Evolutionary conservation across 2,329 filamentous ascomycete genomes (phyloP), one percentile per base, ranked within the genome.

Genomic region (Colletotrichum sp.): DNA sequence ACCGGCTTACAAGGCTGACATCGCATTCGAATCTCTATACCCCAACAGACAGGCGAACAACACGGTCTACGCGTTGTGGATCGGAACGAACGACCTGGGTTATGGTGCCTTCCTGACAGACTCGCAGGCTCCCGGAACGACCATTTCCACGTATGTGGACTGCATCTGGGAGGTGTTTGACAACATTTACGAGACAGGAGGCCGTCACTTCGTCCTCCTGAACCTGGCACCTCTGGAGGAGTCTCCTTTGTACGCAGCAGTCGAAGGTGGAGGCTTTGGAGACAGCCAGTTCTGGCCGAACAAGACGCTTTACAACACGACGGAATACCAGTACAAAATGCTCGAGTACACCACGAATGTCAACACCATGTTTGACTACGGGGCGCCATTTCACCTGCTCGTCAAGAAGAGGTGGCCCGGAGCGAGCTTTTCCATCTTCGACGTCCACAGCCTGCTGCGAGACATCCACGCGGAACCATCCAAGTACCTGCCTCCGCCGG

Each of bases 61-160:
- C 77, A 95, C 94, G 1, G 92, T 95, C 4, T 96, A 95, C 80
- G 89, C 92, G 2, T 89, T 96, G 67, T 96, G 93, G 93, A 95
- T 96, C 79, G 95, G 95, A 5, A 96, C 94, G 28, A 96, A 96
- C 81, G 95, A 97, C 80, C 86, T 96, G 12, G 94, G 94, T 26
- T 88, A 87, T 72, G 84, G 88, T 68, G 93, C 90, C 10, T 93
- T 96, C 81, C 82, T 96, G 36, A 91, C 89, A 6, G 93, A 95
- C 81, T 88, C 87, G 28, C 92, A 95, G 81, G 83, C 89, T 6
- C 79, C 85, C 0, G 90, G 89, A 15, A 92, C 91, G 28, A 93
- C 90, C 3, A 88, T 96, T 8, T 86, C 88, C 2, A 89, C 93
- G 80, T 95, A 93, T 80, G 88, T 92, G 5, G 90, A 93, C 77